These are phyloP conservation scores for Alternaria panax DNA, from an alignment of 2,329 filamentous ascomycete species.

Conservation along the genomic window DNA sequence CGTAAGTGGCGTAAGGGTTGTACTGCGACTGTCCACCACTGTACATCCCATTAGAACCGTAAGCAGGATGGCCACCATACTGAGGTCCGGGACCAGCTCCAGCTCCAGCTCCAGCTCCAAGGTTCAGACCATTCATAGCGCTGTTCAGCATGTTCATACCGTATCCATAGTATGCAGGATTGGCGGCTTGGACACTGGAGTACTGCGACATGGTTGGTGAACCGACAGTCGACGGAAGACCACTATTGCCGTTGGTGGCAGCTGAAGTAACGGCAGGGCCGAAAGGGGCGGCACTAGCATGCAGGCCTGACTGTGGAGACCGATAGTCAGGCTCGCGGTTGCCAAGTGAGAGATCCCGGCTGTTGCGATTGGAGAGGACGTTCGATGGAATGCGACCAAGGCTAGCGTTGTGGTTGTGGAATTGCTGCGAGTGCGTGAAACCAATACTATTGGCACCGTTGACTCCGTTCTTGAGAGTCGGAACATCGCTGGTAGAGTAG, in stretches of 20 bases:
- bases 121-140: slow-evolving; percentile 70
- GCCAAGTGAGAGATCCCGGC: slow-evolving; percentile 70
- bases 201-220: slow-evolving; percentile 47
- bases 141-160: slow-evolving; percentile 70
- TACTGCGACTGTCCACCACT: slow-evolving; percentile 28
- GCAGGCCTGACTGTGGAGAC: slow-evolving; percentile 75
- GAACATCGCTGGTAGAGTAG: slow-evolving; percentile 88
- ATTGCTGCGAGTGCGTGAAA: slow-evolving; percentile 62
- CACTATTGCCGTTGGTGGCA: slow-evolving; percentile 24
- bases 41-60: slow-evolving; percentile 36
- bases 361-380: slow-evolving; percentile 71
- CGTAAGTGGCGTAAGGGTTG: slow-evolving; percentile 48
- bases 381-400: slow-evolving; percentile 79
- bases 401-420: slow-evolving; percentile 79
- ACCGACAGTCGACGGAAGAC: slow-evolving; percentile 32
- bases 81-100: slow-evolving; percentile 45
- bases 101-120: slow-evolving; percentile 23
- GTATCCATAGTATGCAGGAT: slow-evolving; percentile 59
- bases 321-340: slow-evolving; percentile 60
- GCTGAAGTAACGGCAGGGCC: slow-evolving; percentile 65
- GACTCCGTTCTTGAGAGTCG: slow-evolving; percentile 76
- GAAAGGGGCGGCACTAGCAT: slow-evolving; percentile 81
- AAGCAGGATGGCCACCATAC: slow-evolving; percentile 43
- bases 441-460: slow-evolving; percentile 45
- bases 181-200: slow-evolving; percentile 28